A percentile compares a stretch with the other conserved stretches of the same genome.
phyloP scores from a whole-genome alignment of 1,284 basidiomycete genomes.

The Leccinum solheimii region DNA sequence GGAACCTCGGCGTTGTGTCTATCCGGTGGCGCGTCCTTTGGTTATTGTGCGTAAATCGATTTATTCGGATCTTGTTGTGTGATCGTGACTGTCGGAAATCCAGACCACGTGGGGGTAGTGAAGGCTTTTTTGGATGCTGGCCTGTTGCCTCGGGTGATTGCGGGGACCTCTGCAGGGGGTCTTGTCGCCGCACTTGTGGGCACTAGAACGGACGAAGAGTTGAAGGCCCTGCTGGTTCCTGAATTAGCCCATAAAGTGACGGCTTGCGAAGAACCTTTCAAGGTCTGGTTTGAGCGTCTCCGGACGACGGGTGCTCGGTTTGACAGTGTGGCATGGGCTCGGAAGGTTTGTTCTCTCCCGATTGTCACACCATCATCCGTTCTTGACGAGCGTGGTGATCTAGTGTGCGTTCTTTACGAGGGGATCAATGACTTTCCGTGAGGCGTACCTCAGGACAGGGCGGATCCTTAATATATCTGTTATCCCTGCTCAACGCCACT shows the following conservation, averaged over 20 bases:
- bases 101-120: constrained; percentile 89
- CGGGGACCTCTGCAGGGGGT: constrained; percentile 92
- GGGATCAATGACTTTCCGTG: constrained; percentile 93
- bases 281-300: constrained; percentile 80
- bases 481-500: constrained; percentile 91
- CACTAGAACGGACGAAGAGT: constrained; percentile 88
- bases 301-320: constrained; percentile 92
- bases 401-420: constrained; percentile 84
- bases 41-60: constrained; percentile 66
- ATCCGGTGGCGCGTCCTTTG: constrained; percentile 92
- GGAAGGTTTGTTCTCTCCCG: constrained; percentile 58
- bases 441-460: constrained; percentile 93
- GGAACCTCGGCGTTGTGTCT: constrained; percentile 91
- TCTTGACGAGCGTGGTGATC: neutral
- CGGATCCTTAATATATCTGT: constrained; percentile 94
- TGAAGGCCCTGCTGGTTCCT: constrained; percentile 76
- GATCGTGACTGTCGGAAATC: constrained; percentile 22
- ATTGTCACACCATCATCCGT: neutral
- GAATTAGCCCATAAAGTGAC: constrained; percentile 86
- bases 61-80: neutral
- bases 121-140: constrained; percentile 89
- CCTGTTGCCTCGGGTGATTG: constrained; percentile 86
- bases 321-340: constrained; percentile 89
- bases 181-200: constrained; percentile 85
- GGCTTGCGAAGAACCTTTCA: constrained; percentile 85